Conservation (phyloP, 2,329 filamentous ascomycete species). For the Hyphodiscus sp. region DNA sequence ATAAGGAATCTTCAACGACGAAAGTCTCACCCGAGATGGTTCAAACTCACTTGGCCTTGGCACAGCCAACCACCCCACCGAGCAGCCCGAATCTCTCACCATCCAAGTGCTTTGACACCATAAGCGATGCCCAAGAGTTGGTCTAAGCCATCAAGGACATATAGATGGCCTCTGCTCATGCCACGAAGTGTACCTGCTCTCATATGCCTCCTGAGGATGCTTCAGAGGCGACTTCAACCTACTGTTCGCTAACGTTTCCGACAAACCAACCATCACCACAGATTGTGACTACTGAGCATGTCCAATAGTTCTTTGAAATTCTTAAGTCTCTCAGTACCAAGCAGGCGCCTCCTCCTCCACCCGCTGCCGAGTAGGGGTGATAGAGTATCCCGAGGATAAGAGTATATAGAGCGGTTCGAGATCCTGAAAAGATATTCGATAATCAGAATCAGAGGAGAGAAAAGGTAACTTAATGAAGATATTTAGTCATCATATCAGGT, state of each 20-base stretch:
- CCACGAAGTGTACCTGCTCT: conserved; percentile 2
- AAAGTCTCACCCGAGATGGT: conserved; percentile 13
- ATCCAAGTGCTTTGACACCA: conserved; percentile 5
- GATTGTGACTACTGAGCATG: background rate
- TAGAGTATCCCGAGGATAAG: no score
- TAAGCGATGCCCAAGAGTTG: conserved; percentile 11
- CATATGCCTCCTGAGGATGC: conserved; percentile 3
- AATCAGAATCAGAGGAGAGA: no score
- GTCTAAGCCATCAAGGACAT: conserved; percentile 10
- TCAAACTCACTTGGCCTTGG: conserved; percentile 3
- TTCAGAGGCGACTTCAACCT: conserved; percentile 2
- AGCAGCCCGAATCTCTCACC: conserved; percentile 10
- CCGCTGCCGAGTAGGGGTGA: no score
- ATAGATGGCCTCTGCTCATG: conserved; percentile 7
- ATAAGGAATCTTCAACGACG: conserved; percentile 10
- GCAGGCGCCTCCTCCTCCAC: background rate
- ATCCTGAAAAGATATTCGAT: no score
- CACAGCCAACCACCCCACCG: background rate
- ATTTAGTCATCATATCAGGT: no score
- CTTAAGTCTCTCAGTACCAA: background rate
- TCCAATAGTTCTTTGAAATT: background rate
- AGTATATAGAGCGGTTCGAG: no score
- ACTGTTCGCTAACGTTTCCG: background rate
- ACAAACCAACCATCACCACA: background rate
- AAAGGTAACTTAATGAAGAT: no score